phyloP scores from a whole-genome alignment of 805 yeast species.

The Metschnikowia borealis region DNA sequence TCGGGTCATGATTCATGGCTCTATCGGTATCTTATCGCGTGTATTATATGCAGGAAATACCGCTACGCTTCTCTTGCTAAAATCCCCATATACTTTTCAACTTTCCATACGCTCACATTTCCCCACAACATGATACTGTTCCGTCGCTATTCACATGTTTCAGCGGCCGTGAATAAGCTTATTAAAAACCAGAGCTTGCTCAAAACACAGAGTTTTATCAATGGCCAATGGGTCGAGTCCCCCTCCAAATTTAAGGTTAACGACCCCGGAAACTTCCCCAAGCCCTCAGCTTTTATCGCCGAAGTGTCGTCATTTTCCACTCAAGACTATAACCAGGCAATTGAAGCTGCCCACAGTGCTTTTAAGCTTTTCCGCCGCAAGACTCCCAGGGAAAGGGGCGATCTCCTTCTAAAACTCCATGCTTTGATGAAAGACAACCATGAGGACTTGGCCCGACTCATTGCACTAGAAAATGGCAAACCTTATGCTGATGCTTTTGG shows the following conservation, averaged over 20 bases:
- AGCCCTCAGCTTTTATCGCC: constrained; percentile 42
- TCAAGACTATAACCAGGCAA: constrained; percentile 52
- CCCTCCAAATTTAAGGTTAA: constrained; percentile 53
- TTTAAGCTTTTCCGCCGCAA: constrained; percentile 51
- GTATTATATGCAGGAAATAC: neutral
- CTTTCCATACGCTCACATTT: too few relatives aligned
- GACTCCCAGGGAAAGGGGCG: constrained; percentile 54
- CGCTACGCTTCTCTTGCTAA: neutral
- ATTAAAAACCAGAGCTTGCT: constrained; percentile 49
- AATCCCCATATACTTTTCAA: neutral
- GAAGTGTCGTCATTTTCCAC: constrained; percentile 52
- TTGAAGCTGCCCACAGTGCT: constrained; percentile 50
- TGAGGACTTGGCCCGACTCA: constrained; percentile 61
- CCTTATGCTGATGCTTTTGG: constrained; percentile 68
- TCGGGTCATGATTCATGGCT: too few relatives aligned
- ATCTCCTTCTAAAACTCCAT: constrained; percentile 49
- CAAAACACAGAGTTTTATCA: constrained; percentile 57
- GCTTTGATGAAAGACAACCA: constrained; percentile 52
- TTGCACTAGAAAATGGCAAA: constrained; percentile 74
- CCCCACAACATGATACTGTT: neutral
- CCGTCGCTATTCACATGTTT: constrained; percentile 1
- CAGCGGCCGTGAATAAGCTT: constrained; percentile 6
- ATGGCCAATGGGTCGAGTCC: constrained; percentile 68
- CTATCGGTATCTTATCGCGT: constrained; percentile 1
- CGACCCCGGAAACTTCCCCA: constrained; percentile 64